Base-by-base conservation (phyloP, 768 basidiomycete species). In the Tephrocybe sp. region DNA sequence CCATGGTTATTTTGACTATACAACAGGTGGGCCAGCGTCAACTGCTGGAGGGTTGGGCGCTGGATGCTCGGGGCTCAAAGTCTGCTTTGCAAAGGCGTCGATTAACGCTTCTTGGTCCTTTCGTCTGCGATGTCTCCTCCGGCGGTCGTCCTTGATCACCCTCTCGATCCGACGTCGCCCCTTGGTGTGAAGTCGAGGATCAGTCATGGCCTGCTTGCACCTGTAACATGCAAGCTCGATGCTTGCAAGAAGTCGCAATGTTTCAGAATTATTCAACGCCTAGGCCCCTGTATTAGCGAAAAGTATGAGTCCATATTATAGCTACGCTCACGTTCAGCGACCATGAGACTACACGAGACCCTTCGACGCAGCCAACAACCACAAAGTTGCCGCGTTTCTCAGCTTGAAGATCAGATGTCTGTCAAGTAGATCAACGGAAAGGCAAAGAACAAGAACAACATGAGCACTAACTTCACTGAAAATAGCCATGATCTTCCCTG, bases 351-450 rank as follows among this genome's bases (percentile, higher is more conserved):
- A 92, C 89, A 36, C 78, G 80, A 35, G 74, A 64, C 17, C 82
- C 83, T 52, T 92, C 87, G 17, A 92, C 82, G 49, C 85, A 87
- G 38, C 87, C 85, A 48, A 92, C 79, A 22, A 92, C 88, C 17
- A 92, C 84, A 62, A 92, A 92, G 64, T 91, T 92, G 46, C 90
- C 90, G 56, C 90, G 80, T 68, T 88, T 89, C 68, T 92, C 90
- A 14, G 89, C 89, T 71, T 91, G 87, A 33, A 92, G 68, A 63
- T 91, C 84, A 51, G 80, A 81, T 19, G 73, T 62, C 85, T 88
- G 50, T 44, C 23, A 42, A 36, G 40, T 17, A 17, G 19, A 48
- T 48, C 17, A 30, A 44, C 7, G 26, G 8, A 19, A 39, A 23
- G 14, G 10, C 3, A 30, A 22, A 44, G 5, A 38, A 1, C 14